Conservation (phyloP, 75 land plant genomes). For the Picea sitchensis region DNA sequence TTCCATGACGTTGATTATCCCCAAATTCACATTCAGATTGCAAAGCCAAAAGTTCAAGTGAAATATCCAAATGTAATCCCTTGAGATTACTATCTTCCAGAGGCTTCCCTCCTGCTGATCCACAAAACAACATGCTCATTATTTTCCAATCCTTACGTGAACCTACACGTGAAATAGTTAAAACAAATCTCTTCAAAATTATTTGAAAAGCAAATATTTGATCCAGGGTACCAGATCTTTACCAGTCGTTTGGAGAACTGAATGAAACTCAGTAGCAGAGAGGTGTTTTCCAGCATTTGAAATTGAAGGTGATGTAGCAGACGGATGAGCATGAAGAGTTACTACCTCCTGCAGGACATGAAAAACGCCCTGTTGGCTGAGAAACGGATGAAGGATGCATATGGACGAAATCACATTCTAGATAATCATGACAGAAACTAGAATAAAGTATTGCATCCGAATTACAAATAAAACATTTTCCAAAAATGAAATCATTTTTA, state of each 20-base stretch:
- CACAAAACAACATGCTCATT: background rate
- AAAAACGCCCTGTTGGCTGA: background rate
- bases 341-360: conserved; percentile 73
- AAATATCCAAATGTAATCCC: background rate
- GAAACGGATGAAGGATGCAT: background rate
- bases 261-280: conserved; percentile 75
- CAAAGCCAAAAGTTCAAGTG: conserved; percentile 1
- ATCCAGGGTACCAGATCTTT: conserved; percentile 3
- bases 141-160: background rate
- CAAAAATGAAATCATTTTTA: background rate
- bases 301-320: conserved; percentile 54
- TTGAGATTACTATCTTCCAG: conserved; percentile 8
- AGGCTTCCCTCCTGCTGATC: background rate
- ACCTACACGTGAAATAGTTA: background rate
- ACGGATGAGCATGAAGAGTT: conserved; percentile 59
- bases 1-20: background rate
- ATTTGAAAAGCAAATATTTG: background rate
- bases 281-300: conserved; percentile 80
- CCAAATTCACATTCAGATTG: conserved; percentile 1
- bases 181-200: conserved; percentile 14
- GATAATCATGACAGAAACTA: background rate
- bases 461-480: background rate
- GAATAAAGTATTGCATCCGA: background rate
- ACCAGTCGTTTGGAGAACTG: conserved; percentile 52
- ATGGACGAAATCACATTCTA: background rate